A percentile compares a stretch with the other conserved stretches of the same genome.
Evolutionary conservation across 805 yeast genomes (phyloP).

Genomic region (Debaryomyces maramus): DNA sequence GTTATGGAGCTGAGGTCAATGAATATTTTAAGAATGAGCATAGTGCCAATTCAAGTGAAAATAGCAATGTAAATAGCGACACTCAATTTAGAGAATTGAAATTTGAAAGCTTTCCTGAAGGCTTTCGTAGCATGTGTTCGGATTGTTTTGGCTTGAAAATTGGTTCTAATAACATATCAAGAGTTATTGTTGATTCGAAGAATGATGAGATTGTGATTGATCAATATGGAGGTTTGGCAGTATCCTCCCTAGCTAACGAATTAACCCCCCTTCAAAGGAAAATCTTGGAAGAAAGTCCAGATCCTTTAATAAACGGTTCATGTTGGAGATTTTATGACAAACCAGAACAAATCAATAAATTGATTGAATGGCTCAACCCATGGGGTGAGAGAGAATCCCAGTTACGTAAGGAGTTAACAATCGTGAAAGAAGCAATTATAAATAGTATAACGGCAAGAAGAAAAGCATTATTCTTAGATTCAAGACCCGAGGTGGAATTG

Average conservation of each 20-base stretch:
- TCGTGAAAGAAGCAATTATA: conserved; percentile 51
- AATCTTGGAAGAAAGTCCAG: conserved; percentile 64
- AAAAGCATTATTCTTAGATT: conserved; percentile 49
- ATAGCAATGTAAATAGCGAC: background rate
- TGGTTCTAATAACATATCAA: conserved; percentile 16
- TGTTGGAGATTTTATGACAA: conserved; percentile 76
- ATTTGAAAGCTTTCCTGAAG: conserved; percentile 21
- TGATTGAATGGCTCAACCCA: conserved; percentile 68
- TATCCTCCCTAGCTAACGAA: conserved; percentile 2
- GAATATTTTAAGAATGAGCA: background rate
- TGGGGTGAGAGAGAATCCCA: conserved; percentile 74
- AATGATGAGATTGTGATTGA: conserved; percentile 11
- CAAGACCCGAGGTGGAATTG: conserved; percentile 38
- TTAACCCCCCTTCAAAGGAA: conserved; percentile 54
- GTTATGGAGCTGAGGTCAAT: conserved; percentile 2
- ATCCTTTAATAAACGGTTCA: conserved; percentile 47
- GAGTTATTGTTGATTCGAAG: conserved; percentile 4
- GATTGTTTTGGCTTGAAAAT: conserved; percentile 29
- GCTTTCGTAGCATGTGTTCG: conserved; percentile 8
- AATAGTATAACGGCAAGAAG: conserved; percentile 60
- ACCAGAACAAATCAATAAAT: conserved; percentile 52
- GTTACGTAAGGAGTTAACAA: conserved; percentile 59
- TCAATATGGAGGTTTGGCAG: conserved; percentile 19
- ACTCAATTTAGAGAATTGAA: conserved; percentile 20
- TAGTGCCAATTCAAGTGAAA: background rate